Base-by-base conservation (phyloP, 371 early-diverging fungal species). In the Haplosporangium sp. region DNA sequence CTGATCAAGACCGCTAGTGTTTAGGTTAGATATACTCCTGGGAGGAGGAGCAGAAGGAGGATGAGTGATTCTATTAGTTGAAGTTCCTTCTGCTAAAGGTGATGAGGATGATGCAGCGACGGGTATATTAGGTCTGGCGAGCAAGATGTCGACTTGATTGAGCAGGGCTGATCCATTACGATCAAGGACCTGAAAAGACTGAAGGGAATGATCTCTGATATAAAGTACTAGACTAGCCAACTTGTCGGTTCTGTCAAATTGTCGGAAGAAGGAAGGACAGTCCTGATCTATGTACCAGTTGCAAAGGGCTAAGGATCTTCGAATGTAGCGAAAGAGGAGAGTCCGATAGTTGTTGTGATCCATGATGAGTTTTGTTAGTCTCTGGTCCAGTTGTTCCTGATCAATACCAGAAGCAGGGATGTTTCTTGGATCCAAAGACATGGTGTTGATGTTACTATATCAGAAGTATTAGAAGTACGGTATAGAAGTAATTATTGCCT, bases 321-420 rank as follows among this genome's bases (percentile, higher is more conserved):
- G 71, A 57, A 79, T 74, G 38, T 79, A 74, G 4, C 74, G 74
- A 42, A 64, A 61, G 45, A 74, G 74, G 17, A 68, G 39, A 3
- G 71, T 64, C 2, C 81, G 63, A 48, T 63, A 79, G 44, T 69
- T 65, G 53, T 67, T 70, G 56, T 79, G 81, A n/a, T 79, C 81
- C 34, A 59, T 45, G 34, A 79, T 70, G 15, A 79, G 74, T 48
- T 61, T 58, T 19, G 74, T 63, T 35, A 77, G 47, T 53, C 61
- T 65, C 39, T 63, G 67, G 45, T 77, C 74, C 58, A 79, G 65
- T 59, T 77, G 77, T 37, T 79, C 81, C 65, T 71, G 74, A 65
- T 79, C 79, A 39, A 77, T 72, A 40, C 40, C 66, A 53, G 59
- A 62, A 15, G 59, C 40, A n/a, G 74, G 47, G 42, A 70, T 15